Conservation (phyloP, 208 protist species). For the Crithidia sp. region DNA sequence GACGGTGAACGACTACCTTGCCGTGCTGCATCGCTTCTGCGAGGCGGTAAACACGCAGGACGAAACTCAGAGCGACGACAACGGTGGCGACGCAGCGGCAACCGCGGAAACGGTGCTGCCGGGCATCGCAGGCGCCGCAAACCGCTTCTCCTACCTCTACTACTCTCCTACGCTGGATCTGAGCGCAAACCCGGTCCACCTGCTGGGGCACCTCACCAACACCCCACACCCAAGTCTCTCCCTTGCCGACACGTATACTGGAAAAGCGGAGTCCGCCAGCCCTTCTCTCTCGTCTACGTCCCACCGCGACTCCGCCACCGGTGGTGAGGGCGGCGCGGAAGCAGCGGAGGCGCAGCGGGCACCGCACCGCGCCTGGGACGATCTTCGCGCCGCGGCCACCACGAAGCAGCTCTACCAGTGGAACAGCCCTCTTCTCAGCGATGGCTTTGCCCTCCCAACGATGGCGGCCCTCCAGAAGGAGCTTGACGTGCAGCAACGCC, state of each 20-base stretch:
- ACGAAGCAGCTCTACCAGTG: constrained; percentile 38
- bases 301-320: no score
- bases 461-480: constrained; percentile 12
- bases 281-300: no score
- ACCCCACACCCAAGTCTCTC: constrained; percentile 10
- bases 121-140: constrained; percentile 17
- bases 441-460: constrained; percentile 25
- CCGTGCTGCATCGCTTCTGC: constrained; percentile 64
- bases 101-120: constrained; percentile 6
- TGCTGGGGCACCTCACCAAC: constrained; percentile 30
- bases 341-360: no score
- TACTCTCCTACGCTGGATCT: constrained; percentile 77
- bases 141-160: constrained; percentile 60
- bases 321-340: no score
- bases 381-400: constrained; percentile 11
- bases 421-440: constrained; percentile 30
- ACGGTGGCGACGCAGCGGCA: neutral
- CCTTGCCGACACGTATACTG: neutral
- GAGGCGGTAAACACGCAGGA: constrained; percentile 30
- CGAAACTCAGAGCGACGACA: constrained; percentile 5
- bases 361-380: constrained; percentile 9
- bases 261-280: no score
- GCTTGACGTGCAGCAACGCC: neutral
- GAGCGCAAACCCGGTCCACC: constrained; percentile 48
- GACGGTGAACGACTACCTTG: constrained; percentile 55